phyloP scores from a whole-genome alignment of 768 basidiomycete genomes.

The Termitomyces sp. region DNA sequence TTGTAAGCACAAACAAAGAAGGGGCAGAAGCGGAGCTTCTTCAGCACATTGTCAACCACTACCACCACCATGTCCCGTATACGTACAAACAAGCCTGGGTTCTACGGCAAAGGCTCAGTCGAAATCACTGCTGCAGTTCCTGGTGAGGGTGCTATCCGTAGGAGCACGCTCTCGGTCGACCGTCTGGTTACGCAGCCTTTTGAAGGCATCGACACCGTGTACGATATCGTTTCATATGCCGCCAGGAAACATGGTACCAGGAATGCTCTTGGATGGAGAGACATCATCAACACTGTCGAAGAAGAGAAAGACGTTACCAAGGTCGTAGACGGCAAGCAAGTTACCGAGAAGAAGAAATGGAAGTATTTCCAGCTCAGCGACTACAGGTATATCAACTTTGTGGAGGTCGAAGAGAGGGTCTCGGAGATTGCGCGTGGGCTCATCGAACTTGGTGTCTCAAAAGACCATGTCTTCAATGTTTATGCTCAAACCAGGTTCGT shows the following conservation, averaged over 20 bases:
- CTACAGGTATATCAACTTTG: constrained; percentile 76
- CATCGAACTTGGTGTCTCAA: constrained; percentile 60
- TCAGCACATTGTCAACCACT: neutral
- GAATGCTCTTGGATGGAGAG: constrained; percentile 77
- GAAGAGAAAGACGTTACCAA: constrained; percentile 91
- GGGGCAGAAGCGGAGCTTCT: neutral
- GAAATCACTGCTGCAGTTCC: constrained; percentile 38
- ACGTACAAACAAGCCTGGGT: constrained; percentile 35
- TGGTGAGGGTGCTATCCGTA: constrained; percentile 53
- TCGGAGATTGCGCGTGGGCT: constrained; percentile 67
- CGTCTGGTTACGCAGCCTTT: constrained; percentile 56
- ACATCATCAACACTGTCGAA: constrained; percentile 61
- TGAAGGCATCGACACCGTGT: constrained; percentile 75
- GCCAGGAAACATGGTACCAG: constrained; percentile 70
- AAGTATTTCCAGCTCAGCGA: constrained; percentile 90
- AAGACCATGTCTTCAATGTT: constrained; percentile 80
- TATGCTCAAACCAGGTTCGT: constrained; percentile 80
- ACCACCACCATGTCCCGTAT: constrained; percentile 24
- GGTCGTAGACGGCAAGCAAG: constrained; percentile 74
- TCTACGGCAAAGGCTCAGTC: constrained; percentile 59
- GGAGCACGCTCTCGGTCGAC: constrained; percentile 50
- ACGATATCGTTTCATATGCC: constrained; percentile 72
- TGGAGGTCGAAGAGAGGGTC: constrained; percentile 63
- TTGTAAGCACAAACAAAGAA: constrained; percentile 9
- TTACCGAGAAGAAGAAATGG: constrained; percentile 90